Base-by-base conservation (phyloP, 768 basidiomycete genomes). In the Rhodosporidiobolus odoratus region DNA sequence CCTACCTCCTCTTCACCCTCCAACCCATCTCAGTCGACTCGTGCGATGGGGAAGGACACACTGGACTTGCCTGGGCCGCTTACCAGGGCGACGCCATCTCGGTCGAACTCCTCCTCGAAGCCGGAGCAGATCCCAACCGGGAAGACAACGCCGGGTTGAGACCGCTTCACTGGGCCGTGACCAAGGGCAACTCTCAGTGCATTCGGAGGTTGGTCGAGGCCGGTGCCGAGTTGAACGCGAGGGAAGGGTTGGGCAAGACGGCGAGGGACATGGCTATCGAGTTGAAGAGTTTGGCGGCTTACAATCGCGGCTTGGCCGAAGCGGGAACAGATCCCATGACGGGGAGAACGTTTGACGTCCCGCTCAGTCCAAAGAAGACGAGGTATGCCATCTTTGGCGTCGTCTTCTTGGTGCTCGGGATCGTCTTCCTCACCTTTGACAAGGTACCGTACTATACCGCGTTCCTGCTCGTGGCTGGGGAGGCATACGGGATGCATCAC, bases 61-160 rank as follows among this genome's bases (percentile, higher is more conserved):
- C 95, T 0, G 84, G 91, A 0, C 84, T 98, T 59, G 96, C 97
- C 91, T 99, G 96, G 96, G 96, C 96, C 9, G 91, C 92, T 15
- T 99, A 98, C 80, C 96, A 99, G 79, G 96, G 96, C 56, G 96
- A 99, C 77, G 93, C 92, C 3, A 85, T 98, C 41, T 92, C 90
- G 4, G 93, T 98, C 9, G 93, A 97, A 72, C 80, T 98, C 56
- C 81, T 99, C 50, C 84, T 99, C 61, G 85, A 87, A 65, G 91
- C 94, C 74, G 91, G 91, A 4, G 93, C 96, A 3, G 89, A 86
- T 67, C 83, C 88, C 1, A 86, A 86, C 68, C 79, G 88, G 19
- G 84, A 85, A 43, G 96, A 98, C 78, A 87, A 91, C 75, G 81
- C 85, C 0, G 94, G 92, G 0, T 84, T 99, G 61, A 84, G 91